These are phyloP conservation scores for Ceratobasidium sp. DNA, from an alignment of 1,284 basidiomycete species.

Conservation along the genomic window DNA sequence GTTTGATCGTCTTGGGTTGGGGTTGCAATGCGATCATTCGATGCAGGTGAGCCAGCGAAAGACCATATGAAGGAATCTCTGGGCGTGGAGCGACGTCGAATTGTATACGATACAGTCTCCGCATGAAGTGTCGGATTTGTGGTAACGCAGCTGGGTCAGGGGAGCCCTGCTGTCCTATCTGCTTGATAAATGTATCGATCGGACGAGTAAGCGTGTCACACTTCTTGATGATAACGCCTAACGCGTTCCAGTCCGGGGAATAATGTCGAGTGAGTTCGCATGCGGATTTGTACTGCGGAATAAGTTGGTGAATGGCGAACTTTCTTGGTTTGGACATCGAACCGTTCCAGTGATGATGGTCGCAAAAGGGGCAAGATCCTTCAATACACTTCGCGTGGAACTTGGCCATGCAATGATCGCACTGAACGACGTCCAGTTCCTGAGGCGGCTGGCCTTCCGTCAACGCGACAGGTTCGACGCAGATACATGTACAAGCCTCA, in stretches of 20 bases:
- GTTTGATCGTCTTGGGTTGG: constrained; percentile 60
- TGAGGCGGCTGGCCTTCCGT: constrained; percentile 68
- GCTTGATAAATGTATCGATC: constrained; percentile 81
- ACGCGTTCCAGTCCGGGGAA: constrained; percentile 77
- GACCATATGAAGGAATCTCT: constrained; percentile 54
- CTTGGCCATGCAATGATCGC: constrained; percentile 82
- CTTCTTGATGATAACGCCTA: constrained; percentile 78
- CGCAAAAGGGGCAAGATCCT: constrained; percentile 88
- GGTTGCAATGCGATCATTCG: constrained; percentile 49
- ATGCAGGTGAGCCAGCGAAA: constrained; percentile 44
- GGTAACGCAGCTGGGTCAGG: constrained; percentile 66
- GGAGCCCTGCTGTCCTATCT: constrained; percentile 70
- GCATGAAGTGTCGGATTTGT: constrained; percentile 85
- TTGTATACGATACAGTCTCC: constrained; percentile 83
- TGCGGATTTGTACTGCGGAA: constrained; percentile 70
- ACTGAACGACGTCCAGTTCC: constrained; percentile 83
- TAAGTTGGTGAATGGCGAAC: constrained; percentile 82
- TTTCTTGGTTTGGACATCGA: constrained; percentile 78
- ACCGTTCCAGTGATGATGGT: constrained; percentile 88
- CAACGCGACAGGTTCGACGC: constrained; percentile 67
- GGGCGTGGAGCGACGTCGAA: constrained; percentile 80
- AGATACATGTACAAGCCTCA: constrained; percentile 85
- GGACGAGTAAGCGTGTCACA: constrained; percentile 74
- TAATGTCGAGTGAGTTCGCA: constrained; percentile 79
- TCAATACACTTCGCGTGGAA: constrained; percentile 85